These are phyloP conservation scores for Boletus edulis DNA, from an alignment of 768 basidiomycete genomes.

Conservation along the genomic window DNA sequence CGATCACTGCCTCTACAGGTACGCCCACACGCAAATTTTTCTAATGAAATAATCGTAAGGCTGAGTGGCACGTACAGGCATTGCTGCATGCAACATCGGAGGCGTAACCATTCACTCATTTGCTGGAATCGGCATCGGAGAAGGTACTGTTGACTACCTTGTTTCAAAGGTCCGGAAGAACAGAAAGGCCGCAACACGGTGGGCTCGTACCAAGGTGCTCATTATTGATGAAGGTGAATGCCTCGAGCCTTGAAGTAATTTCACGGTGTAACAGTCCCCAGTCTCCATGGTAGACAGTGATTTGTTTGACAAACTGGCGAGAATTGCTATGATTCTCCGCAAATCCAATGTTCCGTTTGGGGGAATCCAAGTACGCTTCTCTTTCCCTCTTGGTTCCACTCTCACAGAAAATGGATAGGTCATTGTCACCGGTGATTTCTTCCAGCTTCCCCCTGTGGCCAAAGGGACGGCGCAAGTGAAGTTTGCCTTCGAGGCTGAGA, in stretches of 20 bases:
- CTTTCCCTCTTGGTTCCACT: background rate
- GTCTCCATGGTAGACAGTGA: constrained; percentile 98
- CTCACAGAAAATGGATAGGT: constrained; percentile 44
- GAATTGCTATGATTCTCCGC: constrained; percentile 63
- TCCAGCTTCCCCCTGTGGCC: constrained; percentile 92
- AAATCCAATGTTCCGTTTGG: constrained; percentile 77
- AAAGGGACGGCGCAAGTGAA: constrained; percentile 60
- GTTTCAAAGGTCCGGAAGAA: constrained; percentile 72
- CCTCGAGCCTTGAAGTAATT: background rate
- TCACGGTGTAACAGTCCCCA: constrained; percentile 29
- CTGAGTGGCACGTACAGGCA: constrained; percentile 44
- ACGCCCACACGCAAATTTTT: constrained; percentile 6
- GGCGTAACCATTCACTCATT: constrained; percentile 96
- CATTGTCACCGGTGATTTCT: constrained; percentile 95
- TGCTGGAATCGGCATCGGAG: constrained; percentile 87
- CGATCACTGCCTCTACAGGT: constrained; percentile 95
- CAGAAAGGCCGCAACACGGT: constrained; percentile 76
- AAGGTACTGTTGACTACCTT: constrained; percentile 60
- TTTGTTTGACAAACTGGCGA: constrained; percentile 86
- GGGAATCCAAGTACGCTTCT: constrained; percentile 73
- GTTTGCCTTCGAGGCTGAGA: constrained; percentile 89
- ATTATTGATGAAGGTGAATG: constrained; percentile 75
- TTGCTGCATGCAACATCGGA: constrained; percentile 97
- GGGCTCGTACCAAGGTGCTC: constrained; percentile 81
- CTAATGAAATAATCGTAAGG: background rate